Conservation (phyloP, 345 rosid species). For the Lenwebbia sp. region DNA sequence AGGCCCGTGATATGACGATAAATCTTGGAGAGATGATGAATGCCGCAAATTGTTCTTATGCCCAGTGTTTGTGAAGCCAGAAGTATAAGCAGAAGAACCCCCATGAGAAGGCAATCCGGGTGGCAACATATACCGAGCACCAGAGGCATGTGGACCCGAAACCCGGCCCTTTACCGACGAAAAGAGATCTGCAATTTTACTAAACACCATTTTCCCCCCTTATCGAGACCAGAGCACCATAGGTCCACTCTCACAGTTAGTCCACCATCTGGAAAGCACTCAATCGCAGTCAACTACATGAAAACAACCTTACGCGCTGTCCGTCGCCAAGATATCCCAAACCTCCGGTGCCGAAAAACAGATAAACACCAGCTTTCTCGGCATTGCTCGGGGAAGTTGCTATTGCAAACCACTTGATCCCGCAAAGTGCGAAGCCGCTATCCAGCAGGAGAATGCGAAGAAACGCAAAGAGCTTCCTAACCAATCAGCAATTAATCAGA, state of each 20-base stretch:
- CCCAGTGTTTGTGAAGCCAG: slow-evolving; percentile 25
- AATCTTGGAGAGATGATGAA: slow-evolving; percentile 88
- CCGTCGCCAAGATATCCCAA: background rate
- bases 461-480: background rate
- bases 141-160: slow-evolving; percentile 24
- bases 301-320: background rate
- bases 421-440: background rate
- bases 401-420: background rate
- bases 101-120: slow-evolving; percentile 31
- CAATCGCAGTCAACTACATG: background rate
- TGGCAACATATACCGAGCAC: slow-evolving; percentile 27
- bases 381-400: background rate
- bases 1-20: slow-evolving; percentile 42
- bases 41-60: slow-evolving; percentile 49
- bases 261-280: background rate
- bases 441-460: background rate
- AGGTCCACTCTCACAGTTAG: background rate
- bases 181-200: slow-evolving; percentile 40
- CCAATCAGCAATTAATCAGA: background rate
- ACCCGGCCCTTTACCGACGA: slow-evolving; percentile 25
- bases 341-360: background rate
- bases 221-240: background rate
- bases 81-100: slow-evolving; percentile 21
- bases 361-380: background rate
- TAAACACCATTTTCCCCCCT: slow-evolving; percentile 45